These are phyloP conservation scores for Stachybotrys chlorohalonatus DNA, from an alignment of 2,329 filamentous ascomycete genomes.

Conservation along the genomic window DNA sequence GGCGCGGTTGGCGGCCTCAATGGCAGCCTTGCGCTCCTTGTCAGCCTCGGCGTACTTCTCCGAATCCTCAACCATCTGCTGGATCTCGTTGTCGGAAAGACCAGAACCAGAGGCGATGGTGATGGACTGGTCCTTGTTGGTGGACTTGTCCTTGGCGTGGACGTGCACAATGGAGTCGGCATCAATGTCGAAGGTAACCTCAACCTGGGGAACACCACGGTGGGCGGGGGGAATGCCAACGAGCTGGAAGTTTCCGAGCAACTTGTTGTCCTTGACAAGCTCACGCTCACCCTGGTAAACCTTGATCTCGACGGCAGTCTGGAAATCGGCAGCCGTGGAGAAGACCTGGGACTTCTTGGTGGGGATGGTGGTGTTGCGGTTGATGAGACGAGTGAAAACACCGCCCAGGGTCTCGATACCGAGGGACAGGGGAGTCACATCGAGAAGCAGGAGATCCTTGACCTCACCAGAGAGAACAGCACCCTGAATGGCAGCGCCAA, in stretches of 20 bases:
- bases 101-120: conserved; percentile 97
- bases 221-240: conserved; percentile 93
- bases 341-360: conserved; percentile 99
- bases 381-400: conserved; percentile 97
- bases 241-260: conserved; percentile 98
- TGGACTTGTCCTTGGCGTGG: conserved; percentile 97
- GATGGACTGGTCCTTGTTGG: conserved; percentile 99
- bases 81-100: conserved; percentile 88
- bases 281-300: conserved; percentile 99
- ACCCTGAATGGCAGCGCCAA: conserved; percentile 95
- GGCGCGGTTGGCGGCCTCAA: conserved; percentile 94
- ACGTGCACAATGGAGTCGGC: conserved; percentile 97
- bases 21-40: conserved; percentile 92
- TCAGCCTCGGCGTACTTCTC: conserved; percentile 93
- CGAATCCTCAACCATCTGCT: conserved; percentile 95
- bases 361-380: conserved; percentile 97
- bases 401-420: conserved; percentile 98
- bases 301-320: conserved; percentile 99
- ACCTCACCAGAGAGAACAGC: conserved; percentile 94
- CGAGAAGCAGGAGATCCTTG: conserved; percentile 88
- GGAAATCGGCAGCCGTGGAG: conserved; percentile 96
- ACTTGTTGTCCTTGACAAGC: conserved; percentile 96
- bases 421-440: conserved; percentile 91
- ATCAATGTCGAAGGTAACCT: conserved; percentile 98
- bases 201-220: conserved; percentile 91